Conservation (phyloP, 192 early-diverging fungal species). For the Backusella luteola region DNA sequence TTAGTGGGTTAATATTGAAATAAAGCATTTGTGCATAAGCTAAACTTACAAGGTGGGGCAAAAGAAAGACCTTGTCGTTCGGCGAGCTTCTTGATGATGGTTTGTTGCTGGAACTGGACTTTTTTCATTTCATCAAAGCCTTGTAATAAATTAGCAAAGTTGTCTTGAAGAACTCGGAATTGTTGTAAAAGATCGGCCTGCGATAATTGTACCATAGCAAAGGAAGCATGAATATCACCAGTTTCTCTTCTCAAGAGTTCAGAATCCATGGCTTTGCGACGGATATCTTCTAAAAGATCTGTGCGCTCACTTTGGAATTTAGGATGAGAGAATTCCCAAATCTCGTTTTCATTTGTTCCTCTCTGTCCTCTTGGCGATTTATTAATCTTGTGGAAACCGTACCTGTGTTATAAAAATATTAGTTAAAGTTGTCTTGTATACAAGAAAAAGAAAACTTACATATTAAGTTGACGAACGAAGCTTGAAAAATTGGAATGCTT, state of each 20-base stretch:
- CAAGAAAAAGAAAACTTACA: conserved; percentile 68
- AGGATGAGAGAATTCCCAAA: conserved; percentile 70
- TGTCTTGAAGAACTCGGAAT: conserved; percentile 29
- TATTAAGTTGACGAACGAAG: conserved; percentile 91
- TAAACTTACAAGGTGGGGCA: neutral
- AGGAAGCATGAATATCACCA: conserved; percentile 58
- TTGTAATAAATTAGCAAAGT: neutral
- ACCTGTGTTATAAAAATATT: conserved; percentile 16
- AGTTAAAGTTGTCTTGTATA: neutral
- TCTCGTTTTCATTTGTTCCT: conserved; percentile 61
- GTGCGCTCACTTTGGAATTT: conserved; percentile 57
- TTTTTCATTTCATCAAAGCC: conserved; percentile 9
- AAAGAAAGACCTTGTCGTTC: conserved; percentile 3
- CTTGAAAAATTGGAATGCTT: conserved; percentile 91
- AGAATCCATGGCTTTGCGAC: conserved; percentile 70
- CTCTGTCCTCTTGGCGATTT: conserved; percentile 63
- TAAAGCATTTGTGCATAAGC: neutral
- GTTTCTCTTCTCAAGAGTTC: conserved; percentile 60
- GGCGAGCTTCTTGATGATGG: neutral
- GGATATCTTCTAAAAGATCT: conserved; percentile 67
- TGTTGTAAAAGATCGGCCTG: conserved; percentile 63
- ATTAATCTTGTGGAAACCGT: conserved; percentile 74
- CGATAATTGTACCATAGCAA: conserved; percentile 59
- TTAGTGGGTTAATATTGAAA: neutral
- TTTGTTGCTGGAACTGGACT: conserved; percentile 12